Evolutionary conservation across 305 asterid species (phyloP), one percentile per base, ranked within the genome.

Genomic region (Fraxinus albicans): DNA sequence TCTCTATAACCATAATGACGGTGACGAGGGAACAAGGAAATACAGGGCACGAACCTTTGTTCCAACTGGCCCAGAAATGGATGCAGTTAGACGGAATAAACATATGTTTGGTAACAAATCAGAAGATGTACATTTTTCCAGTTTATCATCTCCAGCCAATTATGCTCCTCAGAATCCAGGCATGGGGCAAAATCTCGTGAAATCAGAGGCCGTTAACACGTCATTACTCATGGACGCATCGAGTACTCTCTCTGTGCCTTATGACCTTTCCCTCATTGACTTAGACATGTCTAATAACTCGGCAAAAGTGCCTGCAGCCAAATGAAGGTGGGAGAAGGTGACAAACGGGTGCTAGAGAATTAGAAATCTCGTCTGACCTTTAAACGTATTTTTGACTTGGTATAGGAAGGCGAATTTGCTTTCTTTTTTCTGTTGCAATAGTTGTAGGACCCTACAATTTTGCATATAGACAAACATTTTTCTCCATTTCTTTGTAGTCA

Each of bases 51-150:
- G 60, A 50, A 50, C 98, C 12, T 94, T 94, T 80, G 98, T 96
- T 55, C 99, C 98, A 19, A 96, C 97, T 8, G 98, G 98, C 44
- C 92, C 93, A 0, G 99, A 96, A 89, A 94, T 96, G 98, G 99
- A 95, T 82, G 86, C 94, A 21, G 97, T 90, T 78, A 89, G 98
- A 82, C 89, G 90, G 88, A 96, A 90, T 91, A 93, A 91, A 77
- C 93, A 88, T 83, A 82, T 84, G 73, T 76, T 89, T 69, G 95
- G 92, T 55, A 92, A 89, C 89, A 92, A 92, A 87, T 27, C 85
- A 73, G 97, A 93, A 6, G 98, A 95, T 38, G 82, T 92, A 70
- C 97, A 92, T 74, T 17, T 91, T 58, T 86, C 96, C 55, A 84
- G 83, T 85, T 75, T 89, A 74, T 85, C 95, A 19, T 86, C 95